Evolutionary conservation across 2,329 filamentous ascomycete species (phyloP), one percentile per base, ranked within the genome.

Genomic region (Hypoxylon sp.): DNA sequence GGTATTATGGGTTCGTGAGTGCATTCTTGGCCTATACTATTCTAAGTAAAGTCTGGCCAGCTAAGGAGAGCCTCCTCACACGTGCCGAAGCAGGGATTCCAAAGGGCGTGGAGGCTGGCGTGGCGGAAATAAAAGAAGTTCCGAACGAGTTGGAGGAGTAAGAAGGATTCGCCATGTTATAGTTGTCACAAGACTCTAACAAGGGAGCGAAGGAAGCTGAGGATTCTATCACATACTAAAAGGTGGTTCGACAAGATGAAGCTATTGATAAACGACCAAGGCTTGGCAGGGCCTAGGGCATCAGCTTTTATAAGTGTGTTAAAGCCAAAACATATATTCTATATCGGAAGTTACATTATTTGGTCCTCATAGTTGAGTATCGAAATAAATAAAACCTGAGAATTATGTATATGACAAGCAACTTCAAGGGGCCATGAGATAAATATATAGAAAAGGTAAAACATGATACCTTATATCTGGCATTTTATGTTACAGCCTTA

Each of bases 1-100:
- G 54, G 54, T 57, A 57, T 27, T 57, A 57, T 27, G 42, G 54
- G 6, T 57, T 48, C 42, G 3, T 47, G 11, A 48, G 54, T 21
- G 54, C 54, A 8, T 48, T 46, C 21, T 11, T 48, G 27, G 27
- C 32, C 6, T 56, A 56, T 32, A 35, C 19, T 31, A 11, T 46
- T 37, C 29, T 48, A 8, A 57, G 42, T 31, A 56, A 31, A n/a
- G n/a, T 29, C 8, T 56, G 53, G 53, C 53, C 53, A 46, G 53
- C 53, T 21, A n/a, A 32, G 53, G 39, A 31, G 15, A 56, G 37
- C n/a, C 39, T 56, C 48, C n/a, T 52, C 24, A 31, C 48, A 35
- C 27, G 29, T 32, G 6, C 29, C 29, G 29, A 35, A 11, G 10
- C n/a, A 31, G 48, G 29, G 15, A 8, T 35, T 13, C 11, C 39